Evolutionary conservation across 2,329 filamentous ascomycete species (phyloP).

Genomic region (Alternaria triticina): DNA sequence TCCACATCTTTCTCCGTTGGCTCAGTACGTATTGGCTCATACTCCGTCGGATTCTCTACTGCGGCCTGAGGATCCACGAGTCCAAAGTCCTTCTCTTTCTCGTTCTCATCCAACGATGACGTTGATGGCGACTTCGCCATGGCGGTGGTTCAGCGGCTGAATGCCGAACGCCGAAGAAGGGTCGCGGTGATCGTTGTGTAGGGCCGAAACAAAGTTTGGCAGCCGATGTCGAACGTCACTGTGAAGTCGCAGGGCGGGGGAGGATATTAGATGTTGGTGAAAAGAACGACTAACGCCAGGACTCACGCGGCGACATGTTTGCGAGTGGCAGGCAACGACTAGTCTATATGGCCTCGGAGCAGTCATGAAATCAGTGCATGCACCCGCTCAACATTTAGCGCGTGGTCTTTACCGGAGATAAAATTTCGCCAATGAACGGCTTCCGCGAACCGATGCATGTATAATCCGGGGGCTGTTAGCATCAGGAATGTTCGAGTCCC

Average conservation of each 20-base stretch:
- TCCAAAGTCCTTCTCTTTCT: slow-evolving; percentile 48
- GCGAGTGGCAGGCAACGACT: slow-evolving; percentile 14
- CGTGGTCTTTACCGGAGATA: slow-evolving; percentile 35
- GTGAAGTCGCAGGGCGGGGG: neutral
- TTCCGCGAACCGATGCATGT: slow-evolving; percentile 14
- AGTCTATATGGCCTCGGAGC: slow-evolving; percentile 24
- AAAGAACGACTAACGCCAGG: slow-evolving; percentile 4
- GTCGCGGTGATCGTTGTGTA: slow-evolving; percentile 1
- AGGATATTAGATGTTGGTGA: neutral
- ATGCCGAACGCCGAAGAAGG: neutral
- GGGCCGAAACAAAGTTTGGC: neutral
- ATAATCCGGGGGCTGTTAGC: slow-evolving; percentile 37
- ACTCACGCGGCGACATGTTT: slow-evolving; percentile 9
- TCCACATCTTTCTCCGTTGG: slow-evolving; percentile 43
- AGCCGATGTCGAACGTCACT: neutral
- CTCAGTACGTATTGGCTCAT: slow-evolving; percentile 48
- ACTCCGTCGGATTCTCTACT: slow-evolving; percentile 41
- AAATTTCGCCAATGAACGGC: slow-evolving; percentile 29
- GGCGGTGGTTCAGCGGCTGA: slow-evolving; percentile 1
- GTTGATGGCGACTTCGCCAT: slow-evolving; percentile 30
- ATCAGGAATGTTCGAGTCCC: slow-evolving; percentile 28
- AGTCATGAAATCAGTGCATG: slow-evolving; percentile 33
- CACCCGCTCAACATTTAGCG: slow-evolving; percentile 24
- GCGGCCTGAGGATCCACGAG: slow-evolving; percentile 46
- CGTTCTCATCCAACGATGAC: slow-evolving; percentile 31